These are phyloP conservation scores for Thielaviopsis cerberus DNA, from an alignment of 2,329 filamentous ascomycete genomes.

Conservation along the genomic window DNA sequence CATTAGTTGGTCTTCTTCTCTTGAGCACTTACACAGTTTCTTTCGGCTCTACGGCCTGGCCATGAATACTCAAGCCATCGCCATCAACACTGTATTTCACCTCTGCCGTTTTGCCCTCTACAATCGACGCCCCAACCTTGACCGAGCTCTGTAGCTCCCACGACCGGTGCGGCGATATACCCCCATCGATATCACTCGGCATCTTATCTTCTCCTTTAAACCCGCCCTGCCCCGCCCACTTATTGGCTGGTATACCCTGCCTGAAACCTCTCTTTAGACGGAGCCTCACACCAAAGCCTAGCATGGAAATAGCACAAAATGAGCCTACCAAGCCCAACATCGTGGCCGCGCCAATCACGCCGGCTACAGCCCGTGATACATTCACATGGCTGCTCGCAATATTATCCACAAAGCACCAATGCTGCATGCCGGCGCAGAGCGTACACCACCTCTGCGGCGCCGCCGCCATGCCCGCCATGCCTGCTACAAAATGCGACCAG, in stretches of 20 bases:
- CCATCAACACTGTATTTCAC: not conserved
- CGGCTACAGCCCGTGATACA: slow-evolving; percentile 24
- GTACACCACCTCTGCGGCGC: slow-evolving; percentile 25
- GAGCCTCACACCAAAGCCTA: slow-evolving; percentile 16
- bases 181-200: slow-evolving; percentile 23
- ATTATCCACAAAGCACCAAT: slow-evolving; percentile 21
- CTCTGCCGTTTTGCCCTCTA: no score
- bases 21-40: not conserved
- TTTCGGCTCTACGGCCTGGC: not conserved
- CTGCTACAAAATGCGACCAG: slow-evolving; percentile 22
- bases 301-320: slow-evolving; percentile 18
- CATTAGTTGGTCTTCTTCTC: not conserved
- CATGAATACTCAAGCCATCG: not conserved
- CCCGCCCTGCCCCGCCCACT: slow-evolving; percentile 9
- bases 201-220: slow-evolving; percentile 23
- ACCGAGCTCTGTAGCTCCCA: not conserved
- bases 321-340: slow-evolving; percentile 21
- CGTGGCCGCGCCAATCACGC: slow-evolving; percentile 28
- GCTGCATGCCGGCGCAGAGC: slow-evolving; percentile 20
- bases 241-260: slow-evolving; percentile 11
- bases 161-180: not conserved
- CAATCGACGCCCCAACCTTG: not conserved
- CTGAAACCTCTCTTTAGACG: slow-evolving; percentile 11
- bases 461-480: slow-evolving; percentile 21
- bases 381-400: slow-evolving; percentile 6